A percentile compares a stretch with the other conserved stretches of the same genome.
Evolutionary conservation across 441 rosid genomes (phyloP).

Genomic region (Croton setiger): DNA sequence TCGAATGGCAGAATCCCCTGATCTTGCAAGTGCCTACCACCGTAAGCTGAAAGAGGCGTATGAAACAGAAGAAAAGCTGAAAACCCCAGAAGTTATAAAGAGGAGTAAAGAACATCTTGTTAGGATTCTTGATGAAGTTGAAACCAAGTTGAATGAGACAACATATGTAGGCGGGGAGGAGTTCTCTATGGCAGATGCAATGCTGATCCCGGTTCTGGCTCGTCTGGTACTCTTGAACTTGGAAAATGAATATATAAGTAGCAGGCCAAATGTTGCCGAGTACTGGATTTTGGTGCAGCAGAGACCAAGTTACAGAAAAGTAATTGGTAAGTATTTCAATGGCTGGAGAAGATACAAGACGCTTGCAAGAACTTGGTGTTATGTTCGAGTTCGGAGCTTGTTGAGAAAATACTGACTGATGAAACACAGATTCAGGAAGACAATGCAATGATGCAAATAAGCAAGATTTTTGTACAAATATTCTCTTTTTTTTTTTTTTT

Average conservation of each 20-base stretch:
- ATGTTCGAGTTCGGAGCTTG: slow-evolving; percentile 45
- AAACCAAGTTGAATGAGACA: slow-evolving; percentile 46
- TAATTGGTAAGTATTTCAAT: slow-evolving; percentile 64
- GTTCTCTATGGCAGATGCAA: slow-evolving; percentile 85
- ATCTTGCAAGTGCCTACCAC: slow-evolving; percentile 85
- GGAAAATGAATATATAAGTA: slow-evolving; percentile 60
- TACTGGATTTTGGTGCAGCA: slow-evolving; percentile 67
- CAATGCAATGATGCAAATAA: not conserved
- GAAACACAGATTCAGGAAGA: not conserved
- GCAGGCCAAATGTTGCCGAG: slow-evolving; percentile 59
- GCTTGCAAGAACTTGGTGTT: slow-evolving; percentile 64
- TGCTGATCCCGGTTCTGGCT: slow-evolving; percentile 68
- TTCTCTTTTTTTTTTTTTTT: no score
- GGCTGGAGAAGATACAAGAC: slow-evolving; percentile 86
- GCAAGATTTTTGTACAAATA: not conserved
- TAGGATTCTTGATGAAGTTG: slow-evolving; percentile 65
- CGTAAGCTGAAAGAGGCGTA: slow-evolving; percentile 67
- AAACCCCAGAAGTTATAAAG: slow-evolving; percentile 38
- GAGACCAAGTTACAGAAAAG: slow-evolving; percentile 71
- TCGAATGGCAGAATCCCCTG: slow-evolving; percentile 88
- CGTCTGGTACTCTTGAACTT: slow-evolving; percentile 57
- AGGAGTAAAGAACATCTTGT: slow-evolving; percentile 60
- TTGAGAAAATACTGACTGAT: slow-evolving; percentile 40
- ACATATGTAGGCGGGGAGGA: slow-evolving; percentile 62
- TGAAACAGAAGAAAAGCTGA: slow-evolving; percentile 65